Evolutionary conservation across 75 land plant genomes (phyloP).

Genomic region (Cupressus sempervirens): DNA sequence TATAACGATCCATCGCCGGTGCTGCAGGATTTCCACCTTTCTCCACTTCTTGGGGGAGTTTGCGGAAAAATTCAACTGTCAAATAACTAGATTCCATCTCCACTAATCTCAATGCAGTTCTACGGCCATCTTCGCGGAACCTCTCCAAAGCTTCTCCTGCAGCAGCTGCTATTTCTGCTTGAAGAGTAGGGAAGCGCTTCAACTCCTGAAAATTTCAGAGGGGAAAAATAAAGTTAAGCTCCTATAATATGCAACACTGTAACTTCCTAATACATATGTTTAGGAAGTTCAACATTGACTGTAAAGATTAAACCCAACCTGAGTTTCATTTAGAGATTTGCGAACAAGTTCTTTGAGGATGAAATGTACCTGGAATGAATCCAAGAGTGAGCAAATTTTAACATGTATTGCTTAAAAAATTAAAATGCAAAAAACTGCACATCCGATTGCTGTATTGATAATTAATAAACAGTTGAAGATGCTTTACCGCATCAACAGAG

Average conservation of each 20-base stretch:
- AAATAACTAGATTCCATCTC: conserved; percentile 94
- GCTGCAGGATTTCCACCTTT: conserved; percentile 47
- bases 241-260: neutral
- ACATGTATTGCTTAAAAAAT: conserved; percentile 5
- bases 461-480: conserved; percentile 3
- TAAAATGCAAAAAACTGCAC: neutral
- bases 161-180: conserved; percentile 84
- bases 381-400: neutral
- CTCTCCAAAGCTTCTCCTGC: conserved; percentile 71
- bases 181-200: conserved; percentile 84
- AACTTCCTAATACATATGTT: neutral
- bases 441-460: neutral
- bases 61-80: conserved; percentile 89
- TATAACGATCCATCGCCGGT: conserved; percentile 54
- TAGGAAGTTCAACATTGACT: neutral
- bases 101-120: conserved; percentile 68
- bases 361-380: conserved; percentile 61
- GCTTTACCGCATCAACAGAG: conserved; percentile 76
- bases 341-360: conserved; percentile 85
- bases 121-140: conserved; percentile 88
- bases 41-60: conserved; percentile 79
- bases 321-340: conserved; percentile 74
- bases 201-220: conserved; percentile 49
- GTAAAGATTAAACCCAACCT: conserved; percentile 31
- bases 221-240: neutral